Evolutionary conservation across 2,329 filamentous ascomycete genomes (phyloP).

Genomic region (Macrophomina pseudophaseolina): DNA sequence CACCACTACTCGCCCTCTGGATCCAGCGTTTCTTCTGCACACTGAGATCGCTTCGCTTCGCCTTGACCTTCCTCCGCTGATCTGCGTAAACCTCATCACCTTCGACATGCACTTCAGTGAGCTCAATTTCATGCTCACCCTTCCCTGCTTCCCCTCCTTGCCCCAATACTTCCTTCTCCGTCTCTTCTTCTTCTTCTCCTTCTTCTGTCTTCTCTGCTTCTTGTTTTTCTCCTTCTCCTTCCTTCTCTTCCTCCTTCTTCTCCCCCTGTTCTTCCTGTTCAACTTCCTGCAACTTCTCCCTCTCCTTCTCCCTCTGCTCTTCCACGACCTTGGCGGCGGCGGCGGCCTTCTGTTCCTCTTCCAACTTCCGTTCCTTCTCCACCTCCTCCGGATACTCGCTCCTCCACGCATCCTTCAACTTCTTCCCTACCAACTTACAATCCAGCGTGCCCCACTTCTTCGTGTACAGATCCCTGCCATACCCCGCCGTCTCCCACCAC

Average conservation of each 20-base stretch:
- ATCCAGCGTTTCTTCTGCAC: slow-evolving; percentile 5
- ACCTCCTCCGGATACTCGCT: slow-evolving; percentile 23
- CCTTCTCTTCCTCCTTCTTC: too few relatives aligned
- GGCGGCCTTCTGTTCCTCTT: neutral
- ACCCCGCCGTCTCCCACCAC: slow-evolving; percentile 28
- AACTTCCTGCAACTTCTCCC: neutral
- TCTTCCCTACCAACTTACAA: neutral
- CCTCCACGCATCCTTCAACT: slow-evolving; percentile 26
- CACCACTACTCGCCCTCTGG: slow-evolving; percentile 7
- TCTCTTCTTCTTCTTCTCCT: neutral
- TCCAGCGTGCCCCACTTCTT: slow-evolving; percentile 30
- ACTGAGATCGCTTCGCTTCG: neutral
- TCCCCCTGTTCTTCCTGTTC: neutral
- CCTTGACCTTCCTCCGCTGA: neutral
- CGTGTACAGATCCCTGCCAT: slow-evolving; percentile 28
- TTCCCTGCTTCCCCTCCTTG: neutral
- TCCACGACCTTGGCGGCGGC: neutral
- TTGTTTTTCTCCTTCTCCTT: too few relatives aligned
- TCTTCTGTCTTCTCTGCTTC: too few relatives aligned
- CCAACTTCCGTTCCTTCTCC: neutral
- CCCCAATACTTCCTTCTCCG: neutral
- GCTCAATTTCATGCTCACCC: neutral
- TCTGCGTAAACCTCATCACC: neutral
- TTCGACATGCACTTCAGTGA: neutral
- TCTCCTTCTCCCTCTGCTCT: neutral